These are phyloP conservation scores for Suhomyces vadensis DNA, from an alignment of 805 yeast species.

Conservation along the genomic window DNA sequence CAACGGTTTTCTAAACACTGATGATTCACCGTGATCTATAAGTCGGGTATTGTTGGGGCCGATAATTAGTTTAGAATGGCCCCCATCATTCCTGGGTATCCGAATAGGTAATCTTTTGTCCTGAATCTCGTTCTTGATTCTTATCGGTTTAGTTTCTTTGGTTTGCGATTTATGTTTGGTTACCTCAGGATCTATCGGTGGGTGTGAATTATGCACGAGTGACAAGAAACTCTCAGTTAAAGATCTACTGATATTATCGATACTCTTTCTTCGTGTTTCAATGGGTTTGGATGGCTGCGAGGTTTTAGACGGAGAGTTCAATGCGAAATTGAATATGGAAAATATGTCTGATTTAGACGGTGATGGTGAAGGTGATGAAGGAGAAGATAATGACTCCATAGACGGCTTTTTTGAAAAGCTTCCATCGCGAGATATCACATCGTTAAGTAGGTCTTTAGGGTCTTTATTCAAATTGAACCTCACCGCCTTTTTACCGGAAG, in stretches of 20 bases:
- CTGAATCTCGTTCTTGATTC: slow-evolving; percentile 28
- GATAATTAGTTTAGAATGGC: slow-evolving; percentile 42
- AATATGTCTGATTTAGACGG: slow-evolving; percentile 13
- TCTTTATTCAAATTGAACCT: slow-evolving; percentile 10
- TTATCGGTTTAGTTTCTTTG: slow-evolving; percentile 21
- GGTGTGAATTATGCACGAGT: slow-evolving; percentile 17
- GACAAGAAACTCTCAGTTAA: slow-evolving; percentile 31
- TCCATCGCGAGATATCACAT: slow-evolving; percentile 17
- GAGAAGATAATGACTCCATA: slow-evolving; percentile 7
- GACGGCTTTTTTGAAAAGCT: neutral
- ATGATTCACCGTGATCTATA: slow-evolving; percentile 45
- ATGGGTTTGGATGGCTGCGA: slow-evolving; percentile 1
- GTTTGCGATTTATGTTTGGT: slow-evolving; percentile 16
- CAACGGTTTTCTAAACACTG: slow-evolving; percentile 35
- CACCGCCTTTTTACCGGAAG: neutral
- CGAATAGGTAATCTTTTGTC: slow-evolving; percentile 34
- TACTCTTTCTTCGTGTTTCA: slow-evolving; percentile 16
- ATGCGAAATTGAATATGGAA: slow-evolving; percentile 20
- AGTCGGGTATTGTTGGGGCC: slow-evolving; percentile 44
- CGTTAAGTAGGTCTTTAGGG: slow-evolving; percentile 18
- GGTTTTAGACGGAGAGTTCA: slow-evolving; percentile 19
- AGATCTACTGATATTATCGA: slow-evolving; percentile 26
- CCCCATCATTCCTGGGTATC: slow-evolving; percentile 28
- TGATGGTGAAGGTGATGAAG: slow-evolving; percentile 1
- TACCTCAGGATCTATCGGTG: slow-evolving; percentile 15